Base-by-base conservation (phyloP, 345 rosid species). In the Gossypium australe region DNA sequence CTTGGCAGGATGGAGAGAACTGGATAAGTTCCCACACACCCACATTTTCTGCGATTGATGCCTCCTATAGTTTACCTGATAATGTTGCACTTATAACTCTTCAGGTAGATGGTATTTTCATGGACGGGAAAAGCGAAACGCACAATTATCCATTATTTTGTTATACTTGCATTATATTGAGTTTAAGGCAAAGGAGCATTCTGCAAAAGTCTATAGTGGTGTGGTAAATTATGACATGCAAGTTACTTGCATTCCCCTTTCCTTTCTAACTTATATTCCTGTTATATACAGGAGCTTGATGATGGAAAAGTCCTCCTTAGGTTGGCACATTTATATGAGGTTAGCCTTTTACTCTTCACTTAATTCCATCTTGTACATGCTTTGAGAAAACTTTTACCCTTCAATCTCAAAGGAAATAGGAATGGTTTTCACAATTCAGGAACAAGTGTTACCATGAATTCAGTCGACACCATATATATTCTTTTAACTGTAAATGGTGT, bases 291-390 rank as follows among this genome's bases (percentile, higher is more conserved):
- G 98, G 98, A 92, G 75, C 87, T 94, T 80, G 89, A 88, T 55
- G 88, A 80, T 72, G 92, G 98, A 68, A 89, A 84, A 51, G 85
- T 87, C 73, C 94, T 94, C 71, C 85, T 94, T 65, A 94, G 99
- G 51, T 76, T 94, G 55, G 99, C 98, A 4, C 99, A 94, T 87
- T 77, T 92, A 68, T 92, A 86, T 1, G 93, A 94, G 98, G 99
- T 92, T 78, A n/a, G 53, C 45, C 49, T 59, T 72, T 73, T 49
- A 57, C 49, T 44, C 27, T 68, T 48, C 11, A 48, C 44, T 44
- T 24, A 6, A 61, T 47, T 61, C 76, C 76, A 45, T 61, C 57
- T 59, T 17, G 13, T 53, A 41, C 61, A 22, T 67, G 60, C 51
- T 57, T 34, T 34, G 48, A 9, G 62, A 52, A n/a, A 62, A 41